Evolutionary conservation across 2,329 filamentous ascomycete genomes (phyloP).

Genomic region (Claviceps sp.): DNA sequence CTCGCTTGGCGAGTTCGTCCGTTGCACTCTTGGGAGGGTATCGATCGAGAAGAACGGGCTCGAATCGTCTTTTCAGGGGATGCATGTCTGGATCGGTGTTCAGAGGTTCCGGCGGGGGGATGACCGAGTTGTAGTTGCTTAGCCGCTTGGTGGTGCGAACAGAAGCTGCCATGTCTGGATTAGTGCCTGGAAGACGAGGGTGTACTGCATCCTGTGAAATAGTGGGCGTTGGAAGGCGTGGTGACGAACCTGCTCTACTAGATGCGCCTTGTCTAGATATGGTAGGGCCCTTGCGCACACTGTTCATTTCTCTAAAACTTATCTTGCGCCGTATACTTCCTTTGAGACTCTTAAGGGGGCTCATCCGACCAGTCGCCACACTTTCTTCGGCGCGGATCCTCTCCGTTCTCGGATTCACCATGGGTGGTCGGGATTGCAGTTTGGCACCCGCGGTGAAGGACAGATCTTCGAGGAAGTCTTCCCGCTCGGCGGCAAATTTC

Average conservation of each 20-base stretch:
- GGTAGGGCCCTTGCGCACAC: constrained; percentile 74
- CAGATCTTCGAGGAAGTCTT: constrained; percentile 85
- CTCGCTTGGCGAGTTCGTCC: constrained; percentile 68
- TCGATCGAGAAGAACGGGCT: constrained; percentile 88
- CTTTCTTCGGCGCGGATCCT: constrained; percentile 66
- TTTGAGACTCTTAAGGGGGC: constrained; percentile 48
- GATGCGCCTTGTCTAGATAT: constrained; percentile 55
- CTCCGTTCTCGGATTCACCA: constrained; percentile 68
- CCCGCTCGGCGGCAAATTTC: constrained; percentile 92
- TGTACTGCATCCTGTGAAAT: neutral
- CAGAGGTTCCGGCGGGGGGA: constrained; percentile 82
- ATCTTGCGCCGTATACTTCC: constrained; percentile 87
- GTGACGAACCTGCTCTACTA: constrained; percentile 28
- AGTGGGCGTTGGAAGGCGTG: neutral
- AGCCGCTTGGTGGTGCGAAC: constrained; percentile 72
- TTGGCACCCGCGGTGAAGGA: constrained; percentile 78
- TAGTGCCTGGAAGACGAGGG: neutral
- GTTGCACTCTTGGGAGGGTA: constrained; percentile 75
- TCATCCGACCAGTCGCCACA: constrained; percentile 36
- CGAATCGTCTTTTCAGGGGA: constrained; percentile 82
- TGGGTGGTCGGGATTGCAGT: constrained; percentile 53
- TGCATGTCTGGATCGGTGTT: constrained; percentile 89
- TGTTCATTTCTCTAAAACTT: constrained; percentile 91
- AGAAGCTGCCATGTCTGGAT: constrained; percentile 30
- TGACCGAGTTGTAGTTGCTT: constrained; percentile 97